Base-by-base conservation (phyloP, 2,329 filamentous ascomycete species). In the Plenodomus tracheiphilus region DNA sequence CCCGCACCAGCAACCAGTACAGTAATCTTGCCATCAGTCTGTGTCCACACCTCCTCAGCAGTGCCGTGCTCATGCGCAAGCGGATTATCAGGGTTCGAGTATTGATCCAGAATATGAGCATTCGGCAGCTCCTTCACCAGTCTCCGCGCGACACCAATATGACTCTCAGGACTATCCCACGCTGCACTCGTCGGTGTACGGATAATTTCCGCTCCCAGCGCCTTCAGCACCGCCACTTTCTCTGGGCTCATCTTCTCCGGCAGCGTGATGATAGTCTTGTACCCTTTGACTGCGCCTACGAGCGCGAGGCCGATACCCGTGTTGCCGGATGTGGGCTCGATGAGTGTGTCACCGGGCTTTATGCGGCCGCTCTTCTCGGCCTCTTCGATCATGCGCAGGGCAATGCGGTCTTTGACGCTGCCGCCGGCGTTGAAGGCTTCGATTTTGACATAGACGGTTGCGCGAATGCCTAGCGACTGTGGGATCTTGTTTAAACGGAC, bases 201-300 rank as follows among this genome's bases (percentile, higher is more conserved):
- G 72, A 99, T 97, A 75, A 99, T 97, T 69, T 95, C 97, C 36
- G 94, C 94, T 57, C 93, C 93, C 43, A 99, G 83, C 22, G 94
- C 93, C 64, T 91, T 89, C 54, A 99, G 82, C 21, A 99, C 94
- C 2, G 93, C 88, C 34, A 99, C 94, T 76, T 99, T 99, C 76
- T 99, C 94, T 40, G 91, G 89, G 1, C 91, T 97, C 94, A 99
- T 99, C 81, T 99, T 99, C 78, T 99, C 94, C 43, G 94, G 94
- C 39, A 99, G 84, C 10, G 94, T 99, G 74, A 99, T 99, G 76
- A 99, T 97, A 35, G 92, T 95, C 76, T 93, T 93, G 81, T 97
- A 99, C 59, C 92, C 93, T 79, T 97, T 97, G 68, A 99, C 89
- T 15, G 94, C 94, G 49, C 85, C 93, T 16, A 97, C 93, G 28